Percentiles rank a stretch among this genome's conserved stretches.
Evolutionary conservation across 2,329 filamentous ascomycete genomes (phyloP).

Genomic region (Aspergillus oerlinghausenensis): DNA sequence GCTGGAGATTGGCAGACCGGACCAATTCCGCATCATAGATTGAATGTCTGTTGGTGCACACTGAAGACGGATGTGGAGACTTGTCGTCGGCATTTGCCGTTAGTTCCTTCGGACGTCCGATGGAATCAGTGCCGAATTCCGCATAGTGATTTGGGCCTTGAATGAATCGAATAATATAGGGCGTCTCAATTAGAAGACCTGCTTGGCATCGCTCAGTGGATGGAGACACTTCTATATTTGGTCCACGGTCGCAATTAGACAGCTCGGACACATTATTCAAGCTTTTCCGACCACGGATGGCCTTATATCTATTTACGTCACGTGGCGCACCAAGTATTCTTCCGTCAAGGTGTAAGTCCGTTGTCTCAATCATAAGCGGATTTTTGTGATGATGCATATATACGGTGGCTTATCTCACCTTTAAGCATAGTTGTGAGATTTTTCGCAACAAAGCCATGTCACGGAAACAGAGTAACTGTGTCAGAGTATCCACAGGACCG

Average conservation of each 20-base stretch:
- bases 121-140: not conserved
- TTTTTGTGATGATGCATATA: not conserved
- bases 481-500: no score
- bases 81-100: not conserved
- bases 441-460: not conserved
- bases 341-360: not conserved
- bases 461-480: not conserved
- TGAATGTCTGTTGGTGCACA: not conserved
- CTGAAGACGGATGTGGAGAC: not conserved
- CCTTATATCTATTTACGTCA: not conserved
- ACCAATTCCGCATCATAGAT: not conserved
- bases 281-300: not conserved
- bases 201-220: not conserved
- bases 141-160: not conserved
- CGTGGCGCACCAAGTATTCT: not conserved
- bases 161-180: not conserved
- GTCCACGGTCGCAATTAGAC: not conserved
- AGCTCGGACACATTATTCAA: not conserved
- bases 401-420: not conserved
- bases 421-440: not conserved
- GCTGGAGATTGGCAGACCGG: not conserved
- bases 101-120: not conserved
- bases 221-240: not conserved
- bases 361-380: not conserved
- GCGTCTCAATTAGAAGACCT: not conserved